phyloP scores from a whole-genome alignment of 1,284 basidiomycete genomes.

The Ganoderma meredithae region DNA sequence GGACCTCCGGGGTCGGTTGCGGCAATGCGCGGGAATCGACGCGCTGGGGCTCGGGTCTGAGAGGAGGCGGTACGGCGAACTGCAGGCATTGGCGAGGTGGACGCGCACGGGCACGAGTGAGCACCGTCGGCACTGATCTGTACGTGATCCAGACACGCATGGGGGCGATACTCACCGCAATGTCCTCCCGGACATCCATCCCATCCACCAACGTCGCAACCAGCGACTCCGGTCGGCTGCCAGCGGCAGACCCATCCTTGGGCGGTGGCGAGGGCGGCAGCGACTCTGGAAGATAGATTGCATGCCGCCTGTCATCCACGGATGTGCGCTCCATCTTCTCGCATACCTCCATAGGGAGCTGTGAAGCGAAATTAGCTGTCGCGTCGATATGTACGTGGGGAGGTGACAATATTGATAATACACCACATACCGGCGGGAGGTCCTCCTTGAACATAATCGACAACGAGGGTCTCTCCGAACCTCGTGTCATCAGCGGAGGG shows the following conservation, averaged over 20 bases:
- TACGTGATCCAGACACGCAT: constrained; percentile 23
- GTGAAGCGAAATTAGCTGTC: constrained; percentile 30
- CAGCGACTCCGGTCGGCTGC: constrained; percentile 25
- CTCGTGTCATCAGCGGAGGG: constrained; percentile 40
- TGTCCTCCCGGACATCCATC: constrained; percentile 40
- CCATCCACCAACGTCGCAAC: constrained; percentile 23
- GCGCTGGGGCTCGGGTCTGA: constrained; percentile 14
- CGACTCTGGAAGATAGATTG: constrained; percentile 27
- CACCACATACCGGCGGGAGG: constrained; percentile 54
- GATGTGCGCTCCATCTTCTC: constrained; percentile 51
- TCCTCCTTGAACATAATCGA: constrained; percentile 41
- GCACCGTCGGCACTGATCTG: constrained; percentile 17
- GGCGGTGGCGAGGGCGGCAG: constrained; percentile 18
- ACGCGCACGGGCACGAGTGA: constrained; percentile 13
- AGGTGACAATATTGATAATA: constrained; percentile 9
- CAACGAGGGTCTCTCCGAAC: constrained; percentile 40
- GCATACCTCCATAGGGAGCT: constrained; percentile 62
- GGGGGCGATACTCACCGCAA: constrained; percentile 22
- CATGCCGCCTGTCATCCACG: constrained; percentile 40
- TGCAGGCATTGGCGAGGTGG: constrained; percentile 29
- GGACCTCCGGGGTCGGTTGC: constrained; percentile 14
- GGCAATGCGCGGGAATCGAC: constrained; percentile 17
- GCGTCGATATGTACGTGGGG: neutral
- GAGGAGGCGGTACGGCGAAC: constrained; percentile 24
- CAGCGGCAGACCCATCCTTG: constrained; percentile 18